Percentiles rank a stretch among this genome's conserved stretches.
Evolutionary conservation across 179 eudicot species (phyloP).

Genomic region (Heliamphora pulchella): DNA sequence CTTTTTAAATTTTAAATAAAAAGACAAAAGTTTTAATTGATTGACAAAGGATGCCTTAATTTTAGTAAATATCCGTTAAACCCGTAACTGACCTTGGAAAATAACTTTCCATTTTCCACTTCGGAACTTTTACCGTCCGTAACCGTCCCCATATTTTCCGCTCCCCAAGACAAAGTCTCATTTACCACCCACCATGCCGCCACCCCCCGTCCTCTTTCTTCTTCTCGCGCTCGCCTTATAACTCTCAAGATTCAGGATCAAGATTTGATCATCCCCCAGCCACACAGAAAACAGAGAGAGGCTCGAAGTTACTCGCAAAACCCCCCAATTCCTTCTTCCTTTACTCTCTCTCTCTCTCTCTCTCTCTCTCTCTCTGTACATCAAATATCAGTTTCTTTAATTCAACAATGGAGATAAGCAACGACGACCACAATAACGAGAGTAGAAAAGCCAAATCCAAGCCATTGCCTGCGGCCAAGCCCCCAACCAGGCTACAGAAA

Average conservation of each 20-base stretch:
- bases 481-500: slow-evolving; percentile 24
- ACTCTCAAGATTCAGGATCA: too few relatives aligned
- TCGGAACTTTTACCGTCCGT: slow-evolving; percentile 16
- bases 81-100: slow-evolving; percentile 8
- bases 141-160: slow-evolving; percentile 24
- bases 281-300: not conserved
- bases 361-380: too few relatives aligned
- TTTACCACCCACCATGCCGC: not conserved
- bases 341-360: too few relatives aligned
- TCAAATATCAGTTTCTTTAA: not conserved
- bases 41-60: too few relatives aligned
- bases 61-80: slow-evolving; percentile 7
- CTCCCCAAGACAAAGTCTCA: slow-evolving; percentile 12
- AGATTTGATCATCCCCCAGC: too few relatives aligned
- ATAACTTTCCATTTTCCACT: not conserved
- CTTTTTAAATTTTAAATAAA: too few relatives aligned
- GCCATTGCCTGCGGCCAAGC: not conserved
- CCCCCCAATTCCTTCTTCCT: not conserved
- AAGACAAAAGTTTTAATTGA: too few relatives aligned
- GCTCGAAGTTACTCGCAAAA: not conserved
- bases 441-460: slow-evolving; percentile 1
- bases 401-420: slow-evolving; percentile 4
- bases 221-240: too few relatives aligned
- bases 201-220: not conserved
- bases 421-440: not conserved